Percentiles rank a stretch among this genome's conserved stretches.
Conservation (phyloP, 148 eudicot species). For the Chenopodium quinoa region DNA sequence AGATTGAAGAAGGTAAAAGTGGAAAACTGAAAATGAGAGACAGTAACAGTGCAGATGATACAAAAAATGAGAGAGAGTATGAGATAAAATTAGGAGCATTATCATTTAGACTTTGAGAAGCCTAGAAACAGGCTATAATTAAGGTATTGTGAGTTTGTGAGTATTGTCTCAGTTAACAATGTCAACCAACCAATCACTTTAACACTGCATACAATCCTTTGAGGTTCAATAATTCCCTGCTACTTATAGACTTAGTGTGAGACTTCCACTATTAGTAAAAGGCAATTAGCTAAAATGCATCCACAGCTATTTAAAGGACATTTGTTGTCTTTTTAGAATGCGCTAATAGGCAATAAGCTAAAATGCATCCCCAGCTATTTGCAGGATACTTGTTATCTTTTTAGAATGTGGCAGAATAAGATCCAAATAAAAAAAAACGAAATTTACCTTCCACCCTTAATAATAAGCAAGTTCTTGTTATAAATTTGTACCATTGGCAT, state of each 20-base stretch:
- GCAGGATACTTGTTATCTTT: not conserved
- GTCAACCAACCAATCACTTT: not conserved
- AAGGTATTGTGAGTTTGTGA: not conserved
- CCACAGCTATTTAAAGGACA: not conserved
- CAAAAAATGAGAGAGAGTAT: not conserved
- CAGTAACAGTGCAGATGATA: not conserved
- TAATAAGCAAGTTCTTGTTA: not conserved
- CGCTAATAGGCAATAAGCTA: too few species aligned
- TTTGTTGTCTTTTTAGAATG: not conserved
- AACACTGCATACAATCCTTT: not conserved
- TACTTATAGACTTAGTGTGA: not conserved
- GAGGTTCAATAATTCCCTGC: not conserved
- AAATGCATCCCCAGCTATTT: not conserved
- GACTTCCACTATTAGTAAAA: not conserved
- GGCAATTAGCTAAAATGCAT: not conserved
- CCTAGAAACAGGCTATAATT: not conserved
- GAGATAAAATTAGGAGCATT: not conserved
- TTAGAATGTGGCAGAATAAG: not conserved
- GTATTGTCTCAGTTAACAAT: not conserved
- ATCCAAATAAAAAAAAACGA: not conserved
- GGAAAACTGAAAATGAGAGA: too few species aligned
- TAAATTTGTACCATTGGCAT: constrained; percentile 9
- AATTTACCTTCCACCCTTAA: not conserved
- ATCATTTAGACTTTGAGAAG: not conserved
- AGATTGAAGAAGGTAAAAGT: not conserved